Evolutionary conservation across 2,329 filamentous ascomycete genomes (phyloP), one percentile per base, ranked within the genome.

Genomic region (Aspergillus ibericus): DNA sequence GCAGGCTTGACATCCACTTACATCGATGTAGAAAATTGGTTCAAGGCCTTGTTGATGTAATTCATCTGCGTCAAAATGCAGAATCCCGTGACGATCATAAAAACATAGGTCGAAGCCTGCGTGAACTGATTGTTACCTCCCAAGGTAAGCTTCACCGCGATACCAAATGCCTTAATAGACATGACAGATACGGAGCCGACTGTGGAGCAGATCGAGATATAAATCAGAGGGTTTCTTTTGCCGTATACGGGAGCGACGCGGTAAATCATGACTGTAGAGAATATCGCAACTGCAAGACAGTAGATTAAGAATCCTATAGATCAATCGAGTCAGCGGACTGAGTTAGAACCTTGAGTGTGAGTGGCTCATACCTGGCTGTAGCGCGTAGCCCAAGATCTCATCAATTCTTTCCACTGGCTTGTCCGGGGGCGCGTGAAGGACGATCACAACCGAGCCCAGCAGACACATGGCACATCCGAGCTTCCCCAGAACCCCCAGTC

Each of bases 51-150:
- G 83, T 99, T 99, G 79, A 99, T 96, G 78, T 99, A 99, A 78
- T 99, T 99, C 95, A 99, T 98, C 82, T 99, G 95, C 8, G 93
- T 97, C 66, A 99, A 77, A 72, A 99, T 98, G 81, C 95, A 99
- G 64, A 97, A 91, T 3, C 84, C 83, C 0, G 93, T 95, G 64
- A 98, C 86, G 65, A 99, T 97, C 77, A 93, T 88, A 75, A 99
- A 99, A 63, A 97, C 93, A 70, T 99, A 99, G 59, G 96, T 99
- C 51, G 92, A 96, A 2, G 96, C 91, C 68, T 96, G 91, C 5
- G 86, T 87, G 76, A 99, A 97, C 76, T 99, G 95, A 77, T 99
- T 99, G 77, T 96, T 89, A 55, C 93, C 95, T 49, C 84, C 87
- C 66, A 99, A 86, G 0, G 93, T 98, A 71, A 99, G 87, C 79